Conservation (phyloP, 176 grass and related monocot species). For the Eragrostis nindensis region DNA sequence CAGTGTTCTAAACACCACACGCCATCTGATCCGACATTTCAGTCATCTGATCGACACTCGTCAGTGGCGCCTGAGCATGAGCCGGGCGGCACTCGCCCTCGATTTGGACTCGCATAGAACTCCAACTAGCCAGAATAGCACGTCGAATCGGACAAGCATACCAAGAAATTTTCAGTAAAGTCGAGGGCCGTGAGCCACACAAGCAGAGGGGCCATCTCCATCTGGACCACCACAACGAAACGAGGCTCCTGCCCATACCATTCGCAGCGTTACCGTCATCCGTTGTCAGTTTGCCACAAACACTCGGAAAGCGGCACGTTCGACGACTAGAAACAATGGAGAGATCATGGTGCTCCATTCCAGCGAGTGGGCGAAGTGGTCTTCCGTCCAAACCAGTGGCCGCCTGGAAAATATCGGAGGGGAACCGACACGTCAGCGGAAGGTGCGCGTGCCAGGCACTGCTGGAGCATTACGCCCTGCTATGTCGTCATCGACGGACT, state of each 20-base stretch:
- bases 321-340: neutral
- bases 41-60: too few species aligned
- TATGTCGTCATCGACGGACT: too few species aligned
- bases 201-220: neutral
- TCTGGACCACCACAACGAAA: neutral
- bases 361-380: neutral
- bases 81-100: neutral
- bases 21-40: neutral
- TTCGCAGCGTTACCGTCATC: neutral
- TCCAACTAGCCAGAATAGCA: too few species aligned
- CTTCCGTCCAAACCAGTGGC: neutral
- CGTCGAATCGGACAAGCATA: too few species aligned
- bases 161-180: too few species aligned
- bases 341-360: too few species aligned
- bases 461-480: neutral
- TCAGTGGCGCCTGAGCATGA: neutral
- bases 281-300: neutral
- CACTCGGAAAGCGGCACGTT: neutral
- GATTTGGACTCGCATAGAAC: too few species aligned
- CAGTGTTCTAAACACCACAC: too few species aligned
- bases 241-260: too few species aligned
- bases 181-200: neutral
- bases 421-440: neutral
- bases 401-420: neutral
- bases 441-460: neutral